Evolutionary conservation across 2,329 filamentous ascomycete genomes (phyloP).

Genomic region (Phaeophleospora eucalypticola): DNA sequence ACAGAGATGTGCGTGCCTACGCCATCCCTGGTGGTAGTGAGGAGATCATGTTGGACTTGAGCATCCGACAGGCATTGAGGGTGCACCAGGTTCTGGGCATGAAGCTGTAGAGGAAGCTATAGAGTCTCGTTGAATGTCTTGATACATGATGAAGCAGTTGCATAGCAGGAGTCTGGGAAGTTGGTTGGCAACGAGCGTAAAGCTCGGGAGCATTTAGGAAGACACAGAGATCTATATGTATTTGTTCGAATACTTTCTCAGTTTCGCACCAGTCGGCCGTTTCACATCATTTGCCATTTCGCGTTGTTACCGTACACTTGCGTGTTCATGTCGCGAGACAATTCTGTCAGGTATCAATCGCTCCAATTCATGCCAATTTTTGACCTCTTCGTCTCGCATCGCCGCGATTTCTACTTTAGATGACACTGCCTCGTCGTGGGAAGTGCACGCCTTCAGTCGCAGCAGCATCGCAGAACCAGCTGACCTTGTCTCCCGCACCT

Average conservation of each 20-base stretch:
- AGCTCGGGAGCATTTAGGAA: too few relatives aligned
- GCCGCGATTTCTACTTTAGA: conserved; percentile 10
- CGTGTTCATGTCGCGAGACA: too few relatives aligned
- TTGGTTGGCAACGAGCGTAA: too few relatives aligned
- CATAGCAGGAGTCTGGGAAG: too few relatives aligned
- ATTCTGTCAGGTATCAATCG: not conserved
- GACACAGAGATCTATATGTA: too few relatives aligned
- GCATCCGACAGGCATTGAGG: conserved; percentile 82
- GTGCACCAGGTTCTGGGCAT: conserved; percentile 90
- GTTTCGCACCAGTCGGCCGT: too few relatives aligned
- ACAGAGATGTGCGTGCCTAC: conserved; percentile 92
- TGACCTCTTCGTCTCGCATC: not conserved
- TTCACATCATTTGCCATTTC: too few relatives aligned
- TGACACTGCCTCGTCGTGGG: conserved; percentile 63
- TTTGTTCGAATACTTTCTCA: too few relatives aligned
- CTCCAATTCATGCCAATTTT: not conserved
- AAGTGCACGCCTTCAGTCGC: conserved; percentile 83
- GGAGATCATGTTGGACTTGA: conserved; percentile 97
- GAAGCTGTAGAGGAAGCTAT: conserved; percentile 66
- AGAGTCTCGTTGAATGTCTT: too few relatives aligned
- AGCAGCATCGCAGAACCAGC: conserved; percentile 88
- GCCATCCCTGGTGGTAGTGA: conserved; percentile 90
- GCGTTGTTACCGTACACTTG: too few relatives aligned
- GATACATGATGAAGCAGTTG: too few relatives aligned
- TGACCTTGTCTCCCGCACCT: conserved; percentile 76